Evolutionary conservation across 306 rosid genomes (phyloP), one percentile per base, ranked within the genome.

Genomic region (Echinosophora koreensis): DNA sequence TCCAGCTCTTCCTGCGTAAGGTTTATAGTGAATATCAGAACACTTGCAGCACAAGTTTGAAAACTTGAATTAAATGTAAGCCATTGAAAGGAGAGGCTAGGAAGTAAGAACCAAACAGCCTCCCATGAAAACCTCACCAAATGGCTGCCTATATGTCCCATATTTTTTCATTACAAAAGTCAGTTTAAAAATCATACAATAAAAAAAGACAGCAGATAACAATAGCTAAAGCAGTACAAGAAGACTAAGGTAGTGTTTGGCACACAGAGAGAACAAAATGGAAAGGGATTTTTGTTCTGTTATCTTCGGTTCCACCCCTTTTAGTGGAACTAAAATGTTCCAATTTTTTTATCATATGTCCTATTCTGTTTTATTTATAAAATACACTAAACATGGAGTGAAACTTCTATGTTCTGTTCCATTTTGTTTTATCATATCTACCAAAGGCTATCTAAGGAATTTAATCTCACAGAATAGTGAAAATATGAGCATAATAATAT

Each of bases 1-100:
- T 91, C 98, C 59, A 90, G 84, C 79, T 94, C 98, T 84, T 88
- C 98, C 98, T 94, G 89, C 79, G 80, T 32, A 51, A 14, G 57
- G 64, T 61, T 57, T 32, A 14, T 1, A 44, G 50, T 8, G 62
- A 67, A 28, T 51, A 52, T 74, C 35, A 37, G 66, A 76, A 51
- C 13, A 64, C 12, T 77, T 12, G 46, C 71, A 55, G 32, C 52
- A 65, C 27, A 51, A 49, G 15, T 61, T 52, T 8, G 6, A 73
- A 67, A 79, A 32, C 35, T 13, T 5, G 69, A 76, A 69, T 4
- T 46, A 61, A 59, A 82, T 22, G 59, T 13, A 41, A 35, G 56
- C 9, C 78, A 50, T n/a, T 17, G 50, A 49, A 54, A 82, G 44
- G 17, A 67, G 72, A n/a, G 69, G n/a, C 77, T 32, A 72, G 58